Evolutionary conservation across 2,329 filamentous ascomycete genomes (phyloP).

Genomic region (Monosporascus sp.): DNA sequence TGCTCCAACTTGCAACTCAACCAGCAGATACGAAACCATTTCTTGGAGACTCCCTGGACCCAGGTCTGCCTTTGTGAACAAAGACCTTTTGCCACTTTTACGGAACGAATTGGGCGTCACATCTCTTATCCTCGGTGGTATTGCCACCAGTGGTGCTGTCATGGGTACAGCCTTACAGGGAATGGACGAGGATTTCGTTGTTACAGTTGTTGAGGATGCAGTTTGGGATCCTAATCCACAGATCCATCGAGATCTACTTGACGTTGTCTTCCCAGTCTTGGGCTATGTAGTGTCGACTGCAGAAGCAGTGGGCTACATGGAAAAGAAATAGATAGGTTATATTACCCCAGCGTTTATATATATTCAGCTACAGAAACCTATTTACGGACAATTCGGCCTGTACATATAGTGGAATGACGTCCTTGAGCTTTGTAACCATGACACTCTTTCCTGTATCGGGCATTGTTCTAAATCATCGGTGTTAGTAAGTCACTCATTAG

Average conservation of each 20-base stretch:
- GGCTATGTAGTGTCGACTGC: slow-evolving; percentile 1
- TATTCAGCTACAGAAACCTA: too few relatives aligned
- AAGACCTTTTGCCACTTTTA: slow-evolving; percentile 4
- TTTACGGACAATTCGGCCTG: too few relatives aligned
- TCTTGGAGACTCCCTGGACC: neutral
- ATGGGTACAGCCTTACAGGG: slow-evolving; percentile 2
- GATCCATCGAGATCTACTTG: slow-evolving; percentile 1
- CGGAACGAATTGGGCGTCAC: neutral
- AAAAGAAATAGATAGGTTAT: too few relatives aligned
- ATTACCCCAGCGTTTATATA: too few relatives aligned
- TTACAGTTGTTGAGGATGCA: slow-evolving; percentile 6
- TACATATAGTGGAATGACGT: too few relatives aligned
- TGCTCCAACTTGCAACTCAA: neutral
- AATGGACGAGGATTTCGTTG: slow-evolving; percentile 5
- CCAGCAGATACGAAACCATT: neutral
- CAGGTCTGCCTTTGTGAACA: slow-evolving; percentile 2
- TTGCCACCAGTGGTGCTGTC: slow-evolving; percentile 4
- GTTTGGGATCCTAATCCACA: slow-evolving; percentile 6
- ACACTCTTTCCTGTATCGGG: too few relatives aligned
- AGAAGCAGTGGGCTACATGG: slow-evolving; percentile 3
- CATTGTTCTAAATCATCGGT: too few relatives aligned
- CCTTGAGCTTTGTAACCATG: too few relatives aligned
- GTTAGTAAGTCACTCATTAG: too few relatives aligned
- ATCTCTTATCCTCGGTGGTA: slow-evolving; percentile 4
- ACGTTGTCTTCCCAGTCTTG: slow-evolving; percentile 1